A percentile compares a stretch with the other conserved stretches of the same genome.
phyloP scores from a whole-genome alignment of 495 filamentous ascomycete genomes.

The Rostrohypoxylon terebratum region DNA sequence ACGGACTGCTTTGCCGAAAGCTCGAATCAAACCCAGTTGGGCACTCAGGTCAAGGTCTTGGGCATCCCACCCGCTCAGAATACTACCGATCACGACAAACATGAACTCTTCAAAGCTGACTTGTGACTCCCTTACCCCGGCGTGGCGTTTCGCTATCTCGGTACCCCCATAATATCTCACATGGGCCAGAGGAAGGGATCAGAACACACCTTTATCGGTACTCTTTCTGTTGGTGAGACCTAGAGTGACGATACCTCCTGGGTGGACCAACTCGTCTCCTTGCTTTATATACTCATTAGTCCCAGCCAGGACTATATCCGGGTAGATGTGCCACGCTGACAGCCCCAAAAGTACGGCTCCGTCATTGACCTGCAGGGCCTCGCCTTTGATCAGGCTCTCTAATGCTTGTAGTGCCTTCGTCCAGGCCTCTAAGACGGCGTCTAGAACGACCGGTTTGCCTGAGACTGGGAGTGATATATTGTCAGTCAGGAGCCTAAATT shows the following conservation, averaged over 20 bases:
- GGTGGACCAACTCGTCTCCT: background rate
- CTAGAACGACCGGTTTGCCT: constrained; percentile 25
- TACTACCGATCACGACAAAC: background rate
- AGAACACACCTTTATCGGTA: background rate
- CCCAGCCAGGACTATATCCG: constrained; percentile 44
- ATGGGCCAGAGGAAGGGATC: constrained; percentile 32
- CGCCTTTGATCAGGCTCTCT: constrained; percentile 42
- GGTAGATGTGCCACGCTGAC: constrained; percentile 56
- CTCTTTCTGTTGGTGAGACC: background rate
- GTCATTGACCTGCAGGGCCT: constrained; percentile 40
- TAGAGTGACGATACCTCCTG: constrained; percentile 18
- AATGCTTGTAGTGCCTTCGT: constrained; percentile 35
- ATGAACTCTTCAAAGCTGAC: background rate
- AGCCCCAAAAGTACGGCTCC: constrained; percentile 49
- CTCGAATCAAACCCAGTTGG: background rate
- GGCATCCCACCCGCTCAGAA: background rate
- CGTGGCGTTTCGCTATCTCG: background rate
- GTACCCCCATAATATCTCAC: constrained; percentile 24
- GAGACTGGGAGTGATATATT: constrained; percentile 46
- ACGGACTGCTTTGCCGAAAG: background rate
- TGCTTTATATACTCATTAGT: background rate
- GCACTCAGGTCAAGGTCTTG: background rate
- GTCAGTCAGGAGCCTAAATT: constrained; percentile 46
- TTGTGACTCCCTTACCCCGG: background rate
- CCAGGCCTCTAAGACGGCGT: constrained; percentile 50